These are phyloP conservation scores for Verbena officinalis DNA, from an alignment of 257 asterid species.

Conservation along the genomic window DNA sequence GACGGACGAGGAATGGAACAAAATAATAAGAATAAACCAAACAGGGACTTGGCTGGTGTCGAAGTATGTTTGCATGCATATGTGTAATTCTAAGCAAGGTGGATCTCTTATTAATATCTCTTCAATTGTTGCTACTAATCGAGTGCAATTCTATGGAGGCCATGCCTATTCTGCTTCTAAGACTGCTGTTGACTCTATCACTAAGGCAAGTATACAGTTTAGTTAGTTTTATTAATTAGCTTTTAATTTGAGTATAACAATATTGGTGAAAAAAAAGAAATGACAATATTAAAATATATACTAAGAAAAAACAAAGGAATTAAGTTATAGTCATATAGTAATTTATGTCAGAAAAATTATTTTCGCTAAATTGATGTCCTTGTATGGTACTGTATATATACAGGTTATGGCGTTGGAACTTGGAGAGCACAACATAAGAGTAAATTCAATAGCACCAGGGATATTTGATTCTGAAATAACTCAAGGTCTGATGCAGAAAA, in stretches of 20 bases:
- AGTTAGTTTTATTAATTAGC: too few species aligned
- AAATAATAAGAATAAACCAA: background rate
- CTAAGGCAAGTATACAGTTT: background rate
- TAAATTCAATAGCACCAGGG: constrained; percentile 47
- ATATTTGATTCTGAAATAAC: constrained; percentile 25
- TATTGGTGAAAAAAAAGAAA: too few species aligned
- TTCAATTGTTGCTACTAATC: background rate
- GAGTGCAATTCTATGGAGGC: background rate
- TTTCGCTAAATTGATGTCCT: too few species aligned
- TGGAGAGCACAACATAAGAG: constrained; percentile 39
- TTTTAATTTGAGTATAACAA: too few species aligned
- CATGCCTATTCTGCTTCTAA: background rate
- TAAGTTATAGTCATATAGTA: too few species aligned
- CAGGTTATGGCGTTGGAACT: constrained; percentile 47
- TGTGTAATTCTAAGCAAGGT: background rate
- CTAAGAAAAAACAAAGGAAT: too few species aligned
- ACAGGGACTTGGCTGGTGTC: background rate
- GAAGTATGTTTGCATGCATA: background rate
- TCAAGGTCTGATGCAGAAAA: constrained; percentile 20
- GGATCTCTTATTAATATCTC: background rate
- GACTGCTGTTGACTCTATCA: background rate
- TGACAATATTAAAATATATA: too few species aligned
- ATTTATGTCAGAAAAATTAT: too few species aligned
- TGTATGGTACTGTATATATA: too few species aligned
- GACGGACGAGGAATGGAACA: background rate